phyloP scores from a whole-genome alignment of 352 stramenopile genomes.

The Pythium utonaiense region DNA sequence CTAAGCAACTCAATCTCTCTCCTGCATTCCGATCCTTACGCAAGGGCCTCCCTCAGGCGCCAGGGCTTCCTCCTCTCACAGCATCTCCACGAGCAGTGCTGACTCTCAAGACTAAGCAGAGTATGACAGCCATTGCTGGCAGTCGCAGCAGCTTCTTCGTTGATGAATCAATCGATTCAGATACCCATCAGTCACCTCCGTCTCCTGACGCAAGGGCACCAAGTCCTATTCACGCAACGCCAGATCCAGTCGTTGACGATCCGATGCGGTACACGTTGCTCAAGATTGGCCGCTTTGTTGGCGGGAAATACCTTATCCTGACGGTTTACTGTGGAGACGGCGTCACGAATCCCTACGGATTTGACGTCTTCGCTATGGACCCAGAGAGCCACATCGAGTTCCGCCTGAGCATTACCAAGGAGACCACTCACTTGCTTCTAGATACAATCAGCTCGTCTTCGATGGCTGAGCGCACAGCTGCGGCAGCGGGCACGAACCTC shows the following conservation, averaged over 20 bases:
- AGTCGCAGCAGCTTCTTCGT: not conserved
- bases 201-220: not conserved
- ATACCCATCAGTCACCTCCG: not conserved
- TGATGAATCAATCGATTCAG: not conserved
- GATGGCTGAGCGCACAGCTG: slow-evolving; percentile 51
- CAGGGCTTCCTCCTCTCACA: slow-evolving; percentile 53
- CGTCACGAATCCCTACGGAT: slow-evolving; percentile 62
- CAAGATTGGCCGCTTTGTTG: slow-evolving; percentile 62
- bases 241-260: not conserved
- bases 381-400: slow-evolving; percentile 46
- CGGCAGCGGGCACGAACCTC: slow-evolving; percentile 59
- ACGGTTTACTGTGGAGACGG: slow-evolving; percentile 69
- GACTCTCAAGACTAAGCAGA: slow-evolving; percentile 7
- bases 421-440: slow-evolving; percentile 57
- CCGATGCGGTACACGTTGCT: slow-evolving; percentile 54
- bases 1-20: slow-evolving; percentile 51
- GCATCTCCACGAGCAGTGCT: slow-evolving; percentile 15
- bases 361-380: slow-evolving; percentile 59
- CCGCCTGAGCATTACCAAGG: slow-evolving; percentile 49
- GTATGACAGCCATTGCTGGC: slow-evolving; percentile 4
- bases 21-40: slow-evolving; percentile 61
- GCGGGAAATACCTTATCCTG: slow-evolving; percentile 57
- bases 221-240: not conserved
- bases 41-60: slow-evolving; percentile 64
- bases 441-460: slow-evolving; percentile 54